Conservation (phyloP, 768 basidiomycete species). For the Termitomyces heimii region DNA sequence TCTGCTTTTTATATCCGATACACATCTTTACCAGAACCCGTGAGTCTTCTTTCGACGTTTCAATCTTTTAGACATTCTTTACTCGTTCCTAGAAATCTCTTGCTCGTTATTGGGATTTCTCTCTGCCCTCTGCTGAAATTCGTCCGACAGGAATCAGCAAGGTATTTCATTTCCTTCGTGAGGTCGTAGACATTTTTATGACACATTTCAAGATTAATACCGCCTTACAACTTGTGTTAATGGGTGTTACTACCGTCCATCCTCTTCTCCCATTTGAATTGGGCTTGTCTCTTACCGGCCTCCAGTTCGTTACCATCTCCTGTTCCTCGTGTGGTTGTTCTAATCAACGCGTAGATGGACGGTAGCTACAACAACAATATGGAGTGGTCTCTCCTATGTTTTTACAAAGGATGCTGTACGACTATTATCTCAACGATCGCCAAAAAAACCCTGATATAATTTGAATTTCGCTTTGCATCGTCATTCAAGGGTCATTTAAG, state of each 20-base stretch:
- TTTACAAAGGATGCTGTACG: slow-evolving; percentile 72
- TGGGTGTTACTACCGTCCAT: slow-evolving; percentile 83
- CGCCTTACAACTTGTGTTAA: slow-evolving; percentile 82
- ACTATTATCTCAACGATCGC: slow-evolving; percentile 36
- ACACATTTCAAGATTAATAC: slow-evolving; percentile 69
- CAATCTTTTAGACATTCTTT: not conserved
- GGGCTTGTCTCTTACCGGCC: slow-evolving; percentile 44
- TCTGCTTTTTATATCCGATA: slow-evolving; percentile 94
- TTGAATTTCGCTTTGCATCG: not conserved
- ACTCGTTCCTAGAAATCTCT: slow-evolving; percentile 71
- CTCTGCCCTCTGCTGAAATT: slow-evolving; percentile 92
- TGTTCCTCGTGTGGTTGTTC: not conserved
- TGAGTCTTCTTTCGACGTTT: slow-evolving; percentile 30
- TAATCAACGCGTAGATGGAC: slow-evolving; percentile 49
- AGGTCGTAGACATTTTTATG: not conserved
- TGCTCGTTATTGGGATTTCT: slow-evolving; percentile 92
- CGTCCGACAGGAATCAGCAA: slow-evolving; percentile 93
- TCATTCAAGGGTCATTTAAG: not conserved
- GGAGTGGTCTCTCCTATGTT: slow-evolving; percentile 84
- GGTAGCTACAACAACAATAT: slow-evolving; percentile 87
- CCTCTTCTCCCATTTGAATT: slow-evolving; percentile 70
- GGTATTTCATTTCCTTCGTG: slow-evolving; percentile 29
- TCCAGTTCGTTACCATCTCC: slow-evolving; percentile 59
- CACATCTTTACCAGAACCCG: slow-evolving; percentile 81
- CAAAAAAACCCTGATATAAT: slow-evolving; percentile 19